Base-by-base conservation (phyloP, 306 rosid species). In the Gastrolobium bilobum region DNA sequence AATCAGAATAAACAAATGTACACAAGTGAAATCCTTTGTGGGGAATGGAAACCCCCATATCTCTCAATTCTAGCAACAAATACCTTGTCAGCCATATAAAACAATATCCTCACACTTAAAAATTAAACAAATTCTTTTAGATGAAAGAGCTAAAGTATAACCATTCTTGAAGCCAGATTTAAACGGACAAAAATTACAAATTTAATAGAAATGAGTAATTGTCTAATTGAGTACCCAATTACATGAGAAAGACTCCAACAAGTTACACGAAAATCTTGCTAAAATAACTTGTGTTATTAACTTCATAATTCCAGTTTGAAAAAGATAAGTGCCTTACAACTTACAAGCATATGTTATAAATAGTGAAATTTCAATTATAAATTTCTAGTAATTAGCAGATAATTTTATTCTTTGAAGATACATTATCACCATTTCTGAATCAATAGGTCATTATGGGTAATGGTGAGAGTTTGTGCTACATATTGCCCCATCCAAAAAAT, bases 1-100 rank as follows among this genome's bases (percentile, higher is more conserved):
- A 58, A 83, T 56, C 59, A 78, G 37, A 60, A 75, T 11, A 5
- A 40, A 26, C 44, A 71, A 61, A 79, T 35, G 71, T 76, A 56
- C 79, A 7, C 26, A 26, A 71, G 78, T 37, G 68, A 39, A 81
- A 42, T 61, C 54, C 58, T 74, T n/a, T 13, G 38, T n/a, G 52
- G 53, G 43, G 14, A 9, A 63, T 47, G 8, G 46, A 53, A 54
- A 75, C 5, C 14, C 64, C 66, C 14, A 47, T 10, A 3, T 77
- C 70, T 46, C 66, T 65, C 10, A 58, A 13, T 44, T 75, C 56
- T 57, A 57, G 33, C 59, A 39, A 60, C 7, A 50, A 42, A 66
- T 84, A 59, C 33, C 67, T 43, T 60, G 69, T 59, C 6, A n/a
- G 40, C 53, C 54, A 42, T 51, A 15, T 42, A 61, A 43, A 64